A percentile compares a stretch with the other conserved stretches of the same genome.
phyloP scores from a whole-genome alignment of 2,329 filamentous ascomycete genomes.

The Botrytis aclada region DNA sequence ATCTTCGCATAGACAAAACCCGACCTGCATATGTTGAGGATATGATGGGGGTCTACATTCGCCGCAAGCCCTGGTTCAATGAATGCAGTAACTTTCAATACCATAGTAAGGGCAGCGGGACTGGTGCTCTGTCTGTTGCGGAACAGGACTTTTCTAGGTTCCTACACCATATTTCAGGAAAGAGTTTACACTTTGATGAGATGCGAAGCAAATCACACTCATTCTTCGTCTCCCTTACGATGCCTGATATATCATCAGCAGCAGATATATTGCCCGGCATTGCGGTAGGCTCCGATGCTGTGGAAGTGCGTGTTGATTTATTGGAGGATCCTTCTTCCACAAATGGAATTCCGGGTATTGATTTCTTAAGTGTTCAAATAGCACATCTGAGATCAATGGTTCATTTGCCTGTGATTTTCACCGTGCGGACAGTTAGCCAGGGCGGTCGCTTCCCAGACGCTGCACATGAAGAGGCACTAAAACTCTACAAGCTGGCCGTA shows the following conservation, averaged over 20 bases:
- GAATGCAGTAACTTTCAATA: slow-evolving; percentile 95
- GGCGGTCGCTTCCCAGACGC: slow-evolving; percentile 84
- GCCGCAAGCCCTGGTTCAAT: slow-evolving; percentile 84
- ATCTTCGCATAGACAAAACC: slow-evolving; percentile 82
- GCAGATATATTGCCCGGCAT: slow-evolving; percentile 66
- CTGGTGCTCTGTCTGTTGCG: slow-evolving; percentile 34
- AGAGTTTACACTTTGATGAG: slow-evolving; percentile 52
- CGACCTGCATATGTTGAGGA: slow-evolving; percentile 90
- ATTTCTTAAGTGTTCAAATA: slow-evolving; percentile 80
- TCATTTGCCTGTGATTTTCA: slow-evolving; percentile 84
- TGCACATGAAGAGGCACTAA: slow-evolving; percentile 65
- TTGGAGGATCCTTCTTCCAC: slow-evolving; percentile 64
- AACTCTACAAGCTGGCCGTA: slow-evolving; percentile 74
- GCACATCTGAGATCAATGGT: slow-evolving; percentile 71
- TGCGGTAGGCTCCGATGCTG: slow-evolving; percentile 83
- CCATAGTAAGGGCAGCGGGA: slow-evolving; percentile 66
- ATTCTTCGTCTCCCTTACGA: slow-evolving; percentile 90
- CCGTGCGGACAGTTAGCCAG: slow-evolving; percentile 79
- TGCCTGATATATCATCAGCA: slow-evolving; percentile 67
- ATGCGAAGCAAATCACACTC: slow-evolving; percentile 67
- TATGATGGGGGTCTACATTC: slow-evolving; percentile 85
- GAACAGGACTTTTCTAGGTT: slow-evolving; percentile 69
- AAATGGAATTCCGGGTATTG: slow-evolving; percentile 57
- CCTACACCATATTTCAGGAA: slow-evolving; percentile 65
- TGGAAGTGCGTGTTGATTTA: slow-evolving; percentile 90